Base-by-base conservation (phyloP, 257 asterid species). In the Ballota nigra region DNA sequence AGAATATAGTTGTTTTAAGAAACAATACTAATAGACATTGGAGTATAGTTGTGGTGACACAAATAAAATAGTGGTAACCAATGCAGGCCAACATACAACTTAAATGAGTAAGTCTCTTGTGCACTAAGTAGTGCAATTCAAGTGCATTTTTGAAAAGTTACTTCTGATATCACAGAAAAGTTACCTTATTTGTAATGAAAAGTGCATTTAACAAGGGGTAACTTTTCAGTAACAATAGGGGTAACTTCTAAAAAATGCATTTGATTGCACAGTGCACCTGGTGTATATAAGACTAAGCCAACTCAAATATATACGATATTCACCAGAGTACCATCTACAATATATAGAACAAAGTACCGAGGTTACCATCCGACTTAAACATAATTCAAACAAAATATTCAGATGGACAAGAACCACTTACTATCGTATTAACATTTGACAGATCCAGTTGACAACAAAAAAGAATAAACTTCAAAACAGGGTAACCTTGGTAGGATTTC, bases 401-500 rank as follows among this genome's bases (percentile, higher is more conserved):
- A 66, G 63, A 41, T 40, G 23, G 24, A 8, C 5, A 69, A 45
- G 33, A 22, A 60, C 41, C 75, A 33, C 36, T 43, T 43, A 16
- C 18, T 58, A 16, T 49, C 43, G 8, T 49, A 53, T 19, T 56
- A 65, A 41, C 45, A 69, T 36, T 51, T 23, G 29, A 61, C 11
- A 70, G 20, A 31, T 64, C 26, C 58, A 82, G 45, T 43, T 11
- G 24, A 57, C 13, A 16, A 68, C 22, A 29, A 52, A 76, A 70
- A 75, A 20, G 26, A 11, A 67, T 26, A 73, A 28, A 70, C 70
- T 76, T 38, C 29, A 66, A 75, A 67, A 67, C 40, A 47, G 52
- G 68, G 70, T 66, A 92, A n/a, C 98, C 99, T 94, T 91, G 58
- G 97, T 94, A 53, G 97, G 97, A 80, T 91, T 94, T 74, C 99